Evolutionary conservation across 805 yeast genomes (phyloP).

Genomic region (Yarrowia sp.): DNA sequence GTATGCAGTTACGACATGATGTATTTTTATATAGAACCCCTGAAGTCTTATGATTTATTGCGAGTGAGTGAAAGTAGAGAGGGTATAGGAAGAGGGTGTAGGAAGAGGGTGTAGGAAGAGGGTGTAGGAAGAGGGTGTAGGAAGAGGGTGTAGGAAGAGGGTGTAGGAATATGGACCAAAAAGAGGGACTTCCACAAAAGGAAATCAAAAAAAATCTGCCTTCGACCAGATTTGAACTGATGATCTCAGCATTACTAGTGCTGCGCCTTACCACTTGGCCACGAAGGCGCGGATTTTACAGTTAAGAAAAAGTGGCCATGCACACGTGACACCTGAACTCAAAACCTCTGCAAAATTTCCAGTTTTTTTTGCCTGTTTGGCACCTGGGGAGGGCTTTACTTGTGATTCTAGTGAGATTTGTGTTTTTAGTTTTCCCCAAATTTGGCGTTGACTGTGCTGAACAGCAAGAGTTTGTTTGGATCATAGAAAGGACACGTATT

Average conservation of each 20-base stretch:
- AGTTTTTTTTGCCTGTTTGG: no score
- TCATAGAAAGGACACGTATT: no score
- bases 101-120: not conserved
- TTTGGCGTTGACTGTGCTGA: no score
- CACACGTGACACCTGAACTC: not conserved
- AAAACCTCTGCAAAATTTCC: not conserved
- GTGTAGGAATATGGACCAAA: not conserved
- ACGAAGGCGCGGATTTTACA: not conserved
- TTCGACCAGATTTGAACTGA: slow-evolving; percentile 21
- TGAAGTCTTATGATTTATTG: slow-evolving; percentile 8
- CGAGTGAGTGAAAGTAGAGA: no score
- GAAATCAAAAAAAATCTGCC: not conserved
- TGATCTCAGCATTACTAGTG: slow-evolving; percentile 11
- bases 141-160: not conserved
- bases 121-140: not conserved
- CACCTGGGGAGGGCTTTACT: no score
- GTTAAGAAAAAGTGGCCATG: not conserved
- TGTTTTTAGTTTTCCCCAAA: no score
- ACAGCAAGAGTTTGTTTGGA: no score
- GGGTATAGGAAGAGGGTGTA: no score
- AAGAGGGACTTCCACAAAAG: not conserved
- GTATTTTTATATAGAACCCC: slow-evolving; percentile 26
- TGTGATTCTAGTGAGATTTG: no score
- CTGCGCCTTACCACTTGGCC: slow-evolving; percentile 19
- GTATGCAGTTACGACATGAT: slow-evolving; percentile 5